Evolutionary conservation across 352 stramenopile genomes (phyloP), one percentile per base, ranked within the genome.

Genomic region (Phytophthora nicotianae): DNA sequence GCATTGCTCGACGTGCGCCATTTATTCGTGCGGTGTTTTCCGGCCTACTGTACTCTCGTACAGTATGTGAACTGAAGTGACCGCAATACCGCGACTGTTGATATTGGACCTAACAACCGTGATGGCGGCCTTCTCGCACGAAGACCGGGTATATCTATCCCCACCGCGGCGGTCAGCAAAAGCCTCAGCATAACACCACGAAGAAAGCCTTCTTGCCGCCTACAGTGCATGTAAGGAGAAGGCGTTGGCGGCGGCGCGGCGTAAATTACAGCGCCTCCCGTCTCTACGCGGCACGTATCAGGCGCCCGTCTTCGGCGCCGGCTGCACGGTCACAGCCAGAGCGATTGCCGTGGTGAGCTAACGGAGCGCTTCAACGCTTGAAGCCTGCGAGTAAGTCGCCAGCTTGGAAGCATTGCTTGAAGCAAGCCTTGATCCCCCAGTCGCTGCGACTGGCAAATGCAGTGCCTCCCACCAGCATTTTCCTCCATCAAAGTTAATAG

Each of bases 211-310:
- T 13, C 8, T 33, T 33, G 27, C 37, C 17, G 37, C 4, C 24
- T 4, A 8, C 26, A 4, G 4, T 23, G 13, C 37, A 21, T 21
- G 16, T 11, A 23, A 46, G 23, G 38, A 24, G 10, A 6, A 38
- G 46, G 24, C 38, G 19, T 37, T 23, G 32, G 32, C 6, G 10
- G 32, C 10, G 32, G 32, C 32, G 45, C 49, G 37, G n/a, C 49
- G 47, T 57, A 68, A 65, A 69, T 65, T 75, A 68, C 48, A 56
- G 24, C 35, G 2, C 5, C 6, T 27, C 62, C 40, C 38, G 62
- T 45, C 62, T 75, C 62, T 75, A 49, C 67, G 48, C 57, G 27
- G 67, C 67, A 75, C 67, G 67, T 69, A 72, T 65, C 56, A 72
- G 52, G 50, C 48, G 27, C 60, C 54, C 60, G 60, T 69, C 60